A percentile compares a stretch with the other conserved stretches of the same genome.
phyloP scores from a whole-genome alignment of 805 yeast species.

The Tanozyma kutaoensis region DNA sequence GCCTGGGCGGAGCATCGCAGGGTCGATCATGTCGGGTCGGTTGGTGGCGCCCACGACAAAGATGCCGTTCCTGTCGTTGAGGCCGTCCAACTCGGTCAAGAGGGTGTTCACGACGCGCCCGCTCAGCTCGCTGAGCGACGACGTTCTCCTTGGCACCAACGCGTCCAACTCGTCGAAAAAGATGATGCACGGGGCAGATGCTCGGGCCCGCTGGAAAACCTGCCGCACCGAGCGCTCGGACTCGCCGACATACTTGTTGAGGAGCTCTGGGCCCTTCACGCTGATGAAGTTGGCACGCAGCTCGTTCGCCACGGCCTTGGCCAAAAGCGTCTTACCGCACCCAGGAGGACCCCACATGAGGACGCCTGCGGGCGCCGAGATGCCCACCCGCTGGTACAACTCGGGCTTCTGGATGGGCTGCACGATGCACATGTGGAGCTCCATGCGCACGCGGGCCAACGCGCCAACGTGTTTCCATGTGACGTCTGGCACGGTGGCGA shows the following conservation, averaged over 20 bases:
- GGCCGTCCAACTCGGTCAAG: slow-evolving; percentile 88
- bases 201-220: slow-evolving; percentile 84
- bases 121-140: slow-evolving; percentile 76
- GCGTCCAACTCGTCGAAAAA: slow-evolving; percentile 97
- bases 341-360: slow-evolving; percentile 99
- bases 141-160: slow-evolving; percentile 85
- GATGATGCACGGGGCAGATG: slow-evolving; percentile 86
- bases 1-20: slow-evolving; percentile 97
- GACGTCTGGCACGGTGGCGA: slow-evolving; percentile 96
- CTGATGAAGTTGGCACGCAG: slow-evolving; percentile 93
- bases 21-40: slow-evolving; percentile 96
- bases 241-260: slow-evolving; percentile 94
- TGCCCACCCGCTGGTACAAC: slow-evolving; percentile 79
- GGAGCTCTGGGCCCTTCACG: slow-evolving; percentile 88
- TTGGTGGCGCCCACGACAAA: slow-evolving; percentile 95
- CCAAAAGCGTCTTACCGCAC: slow-evolving; percentile 92
- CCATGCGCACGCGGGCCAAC: slow-evolving; percentile 63
- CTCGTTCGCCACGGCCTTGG: slow-evolving; percentile 97
- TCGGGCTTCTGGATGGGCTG: slow-evolving; percentile 94
- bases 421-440: slow-evolving; percentile 92
- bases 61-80: slow-evolving; percentile 84
- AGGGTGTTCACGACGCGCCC: slow-evolving; percentile 91
- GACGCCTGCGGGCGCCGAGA: slow-evolving; percentile 94
- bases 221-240: slow-evolving; percentile 90
- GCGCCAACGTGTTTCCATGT: slow-evolving; percentile 96